phyloP scores from a whole-genome alignment of 345 rosid species.

The Luvunga scandens region DNA sequence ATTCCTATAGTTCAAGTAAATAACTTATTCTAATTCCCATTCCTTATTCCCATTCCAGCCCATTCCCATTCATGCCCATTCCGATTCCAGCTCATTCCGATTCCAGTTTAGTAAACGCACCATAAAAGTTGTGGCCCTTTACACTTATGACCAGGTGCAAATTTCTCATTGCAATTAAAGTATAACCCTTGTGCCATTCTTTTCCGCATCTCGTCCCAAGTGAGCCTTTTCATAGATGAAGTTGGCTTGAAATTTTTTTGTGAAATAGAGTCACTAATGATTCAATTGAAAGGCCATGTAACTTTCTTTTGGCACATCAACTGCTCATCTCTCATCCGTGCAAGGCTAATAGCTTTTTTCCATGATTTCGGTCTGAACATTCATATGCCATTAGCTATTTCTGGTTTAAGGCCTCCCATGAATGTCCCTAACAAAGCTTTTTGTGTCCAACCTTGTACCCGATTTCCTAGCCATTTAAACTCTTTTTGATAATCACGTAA shows the following conservation, averaged over 20 bases:
- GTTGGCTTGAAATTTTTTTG: not conserved
- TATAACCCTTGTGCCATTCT: not conserved
- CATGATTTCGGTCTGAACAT: not conserved
- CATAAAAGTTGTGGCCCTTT: not conserved
- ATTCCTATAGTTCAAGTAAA: too few relatives aligned
- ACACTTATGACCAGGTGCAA: not conserved
- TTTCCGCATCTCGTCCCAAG: not conserved
- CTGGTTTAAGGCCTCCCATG: not conserved
- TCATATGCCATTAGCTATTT: not conserved
- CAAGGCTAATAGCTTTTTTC: not conserved
- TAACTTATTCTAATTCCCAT: too few relatives aligned
- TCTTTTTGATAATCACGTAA: too few relatives aligned
- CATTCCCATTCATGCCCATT: too few relatives aligned
- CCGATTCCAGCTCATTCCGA: too few relatives aligned
- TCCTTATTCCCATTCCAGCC: too few relatives aligned
- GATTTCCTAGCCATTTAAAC: too few relatives aligned
- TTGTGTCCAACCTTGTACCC: not conserved
- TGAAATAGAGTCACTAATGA: accelerated
- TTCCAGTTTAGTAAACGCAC: too few relatives aligned
- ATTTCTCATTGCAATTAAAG: conserved; percentile 4
- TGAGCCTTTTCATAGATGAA: not conserved
- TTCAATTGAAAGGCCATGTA: not conserved
- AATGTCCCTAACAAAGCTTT: not conserved
- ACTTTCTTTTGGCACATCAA: not conserved
- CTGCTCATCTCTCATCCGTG: not conserved